Evolutionary conservation across 2,329 filamentous ascomycete species (phyloP), one percentile per base, ranked within the genome.

Genomic region (Aspergillus neoniger): DNA sequence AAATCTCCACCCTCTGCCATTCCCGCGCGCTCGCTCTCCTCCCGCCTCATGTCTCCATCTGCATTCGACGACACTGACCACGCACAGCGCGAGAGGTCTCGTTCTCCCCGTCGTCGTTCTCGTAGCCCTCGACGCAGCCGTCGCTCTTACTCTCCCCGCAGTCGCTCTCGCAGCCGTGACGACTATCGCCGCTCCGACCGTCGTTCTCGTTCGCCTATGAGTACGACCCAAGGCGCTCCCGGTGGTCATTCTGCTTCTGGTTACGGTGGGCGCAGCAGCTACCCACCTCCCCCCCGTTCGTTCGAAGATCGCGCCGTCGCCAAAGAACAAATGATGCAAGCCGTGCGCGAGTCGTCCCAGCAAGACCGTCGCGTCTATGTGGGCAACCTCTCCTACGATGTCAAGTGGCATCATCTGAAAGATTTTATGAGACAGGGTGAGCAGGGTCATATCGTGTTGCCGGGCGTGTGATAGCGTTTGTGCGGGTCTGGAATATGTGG

Each of bases 351-450:
- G 75, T 90, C 91, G 49, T 98, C 95, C 64, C 95, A 98, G 78
- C 95, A 99, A 81, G 95, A 99, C 85, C 94, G 95, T 75, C 93
- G 95, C 69, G 95, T 99, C 86, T 99, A 99, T 78, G 95, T 99
- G 77, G 95, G 95, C 80, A 99, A 99, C 78, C 86, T 99, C 71
- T 95, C 93, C 53, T 99, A 99, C 83, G 95, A 99, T 84, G 95
- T 99, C 78, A 99, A 99, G 84, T 99, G 95, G 95, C 94, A 98
- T 83, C 95, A 98, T 75, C 87, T 99, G 65, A 99, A 99, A 84
- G 95, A 99, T 83, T 98, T 98, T 78, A 99, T 99, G 95, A 91
- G 95, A 86, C 92, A 96, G 88, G 94, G 95, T 98, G 84, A 83
- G 90, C 69, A 68, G 67, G 66, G 63, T 69, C 62, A 68, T 65